A percentile compares a stretch with the other conserved stretches of the same genome.
Evolutionary conservation across 75 land plant species (phyloP).

Genomic region (Picea sitchensis): DNA sequence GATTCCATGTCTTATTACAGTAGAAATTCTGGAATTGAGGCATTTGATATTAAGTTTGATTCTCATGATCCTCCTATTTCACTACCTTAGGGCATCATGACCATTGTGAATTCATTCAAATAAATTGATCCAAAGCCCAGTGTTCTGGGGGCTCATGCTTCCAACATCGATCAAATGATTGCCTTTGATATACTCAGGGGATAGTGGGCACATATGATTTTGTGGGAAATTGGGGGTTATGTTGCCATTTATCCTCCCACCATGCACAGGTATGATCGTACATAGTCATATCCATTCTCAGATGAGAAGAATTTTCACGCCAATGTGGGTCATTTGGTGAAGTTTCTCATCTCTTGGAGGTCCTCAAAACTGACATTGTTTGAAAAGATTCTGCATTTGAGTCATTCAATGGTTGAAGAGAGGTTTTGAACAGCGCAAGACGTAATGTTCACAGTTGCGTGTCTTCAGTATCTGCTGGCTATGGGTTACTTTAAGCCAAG

Average conservation of each 20-base stretch:
- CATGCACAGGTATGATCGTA: constrained; percentile 54
- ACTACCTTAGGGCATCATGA: constrained; percentile 86
- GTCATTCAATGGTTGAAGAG: constrained; percentile 55
- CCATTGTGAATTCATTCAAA: constrained; percentile 84
- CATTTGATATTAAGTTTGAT: constrained; percentile 22
- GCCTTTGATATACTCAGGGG: constrained; percentile 90
- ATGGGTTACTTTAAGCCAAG: constrained; percentile 92
- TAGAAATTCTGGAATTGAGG: constrained; percentile 62
- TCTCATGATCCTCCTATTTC: constrained; percentile 79
- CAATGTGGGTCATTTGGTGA: constrained; percentile 65
- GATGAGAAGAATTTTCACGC: constrained; percentile 92
- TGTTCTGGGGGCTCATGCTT: constrained; percentile 63
- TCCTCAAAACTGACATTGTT: no score
- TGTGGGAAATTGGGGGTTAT: constrained; percentile 80
- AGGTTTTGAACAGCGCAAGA: constrained; percentile 86
- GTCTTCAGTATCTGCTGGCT: constrained; percentile 90
- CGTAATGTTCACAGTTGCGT: constrained; percentile 74
- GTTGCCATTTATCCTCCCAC: constrained; percentile 66
- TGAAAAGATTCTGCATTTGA: no score
- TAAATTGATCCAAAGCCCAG: constrained; percentile 73
- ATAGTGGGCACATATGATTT: constrained; percentile 92
- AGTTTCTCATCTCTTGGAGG: constrained; percentile 23
- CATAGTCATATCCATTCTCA: constrained; percentile 2
- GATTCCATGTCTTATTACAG: constrained; percentile 93
- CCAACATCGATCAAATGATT: constrained; percentile 44